Percentiles rank a stretch among this genome's conserved stretches.
Evolutionary conservation across 192 early-diverging fungal genomes (phyloP).

Genomic region (Podila minutissima): DNA sequence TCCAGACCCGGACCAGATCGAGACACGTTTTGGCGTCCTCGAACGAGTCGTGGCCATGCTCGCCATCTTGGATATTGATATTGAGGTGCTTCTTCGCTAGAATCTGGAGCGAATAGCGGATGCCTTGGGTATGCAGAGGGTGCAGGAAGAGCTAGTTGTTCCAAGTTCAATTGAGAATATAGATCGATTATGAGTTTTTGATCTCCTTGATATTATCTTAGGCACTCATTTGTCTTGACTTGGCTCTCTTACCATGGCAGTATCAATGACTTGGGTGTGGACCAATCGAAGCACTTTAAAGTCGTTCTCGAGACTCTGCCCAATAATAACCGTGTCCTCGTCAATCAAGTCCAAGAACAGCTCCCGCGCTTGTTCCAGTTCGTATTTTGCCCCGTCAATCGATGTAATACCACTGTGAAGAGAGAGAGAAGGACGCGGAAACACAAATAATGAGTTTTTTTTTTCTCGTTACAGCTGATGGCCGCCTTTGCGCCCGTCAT

Average conservation of each 20-base stretch:
- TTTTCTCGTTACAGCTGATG: too few species aligned
- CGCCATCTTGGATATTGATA: slow-evolving; percentile 63
- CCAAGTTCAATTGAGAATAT: background rate
- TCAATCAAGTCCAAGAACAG: slow-evolving; percentile 54
- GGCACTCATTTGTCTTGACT: background rate
- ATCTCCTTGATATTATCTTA: background rate
- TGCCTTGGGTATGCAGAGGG: slow-evolving; percentile 50
- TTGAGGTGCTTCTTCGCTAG: slow-evolving; percentile 61
- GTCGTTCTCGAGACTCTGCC: slow-evolving; percentile 63
- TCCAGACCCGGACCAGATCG: slow-evolving; percentile 58
- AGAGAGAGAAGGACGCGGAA: background rate
- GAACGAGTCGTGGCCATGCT: slow-evolving; percentile 67
- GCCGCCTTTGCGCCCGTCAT: too few species aligned
- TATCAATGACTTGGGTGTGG: slow-evolving; percentile 54
- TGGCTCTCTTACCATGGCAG: slow-evolving; percentile 40
- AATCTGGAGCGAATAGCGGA: slow-evolving; percentile 58
- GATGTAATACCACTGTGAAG: slow-evolving; percentile 61
- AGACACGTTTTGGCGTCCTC: slow-evolving; percentile 70
- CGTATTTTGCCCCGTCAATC: slow-evolving; percentile 56
- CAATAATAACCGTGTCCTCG: slow-evolving; percentile 66
- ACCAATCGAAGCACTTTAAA: slow-evolving; percentile 46
- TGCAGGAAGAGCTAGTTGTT: slow-evolving; percentile 61
- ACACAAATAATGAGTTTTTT: background rate
- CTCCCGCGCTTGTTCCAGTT: slow-evolving; percentile 55
- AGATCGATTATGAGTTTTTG: background rate